Percentiles rank a stretch among this genome's conserved stretches.
Conservation (phyloP, 1,284 basidiomycete genomes). For the Apiotrichum sp. region DNA sequence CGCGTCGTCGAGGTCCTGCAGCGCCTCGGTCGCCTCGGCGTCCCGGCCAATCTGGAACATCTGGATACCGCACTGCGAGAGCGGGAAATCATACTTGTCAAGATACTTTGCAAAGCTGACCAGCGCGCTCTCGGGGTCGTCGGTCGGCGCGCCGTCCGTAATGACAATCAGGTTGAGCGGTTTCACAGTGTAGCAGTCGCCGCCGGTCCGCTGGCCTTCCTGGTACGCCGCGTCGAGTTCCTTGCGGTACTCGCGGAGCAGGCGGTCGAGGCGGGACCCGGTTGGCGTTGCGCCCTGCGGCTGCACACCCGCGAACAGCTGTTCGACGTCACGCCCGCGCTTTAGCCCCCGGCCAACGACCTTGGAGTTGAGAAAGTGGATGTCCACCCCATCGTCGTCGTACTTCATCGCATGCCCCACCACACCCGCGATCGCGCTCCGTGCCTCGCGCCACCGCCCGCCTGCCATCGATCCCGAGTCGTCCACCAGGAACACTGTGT, state of each 20-base stretch:
- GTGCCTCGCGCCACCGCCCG: conserved; percentile 33
- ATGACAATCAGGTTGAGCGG: conserved; percentile 41
- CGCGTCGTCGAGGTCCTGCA: conserved; percentile 42
- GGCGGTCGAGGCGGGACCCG: conserved; percentile 31
- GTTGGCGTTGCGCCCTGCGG: conserved; percentile 40
- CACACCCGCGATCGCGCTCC: conserved; percentile 34
- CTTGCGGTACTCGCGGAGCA: conserved; percentile 35
- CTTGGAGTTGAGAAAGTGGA: conserved; percentile 42
- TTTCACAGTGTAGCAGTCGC: conserved; percentile 20
- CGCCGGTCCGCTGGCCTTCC: not conserved
- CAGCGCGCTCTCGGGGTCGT: conserved; percentile 33
- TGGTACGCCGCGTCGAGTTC: conserved; percentile 25
- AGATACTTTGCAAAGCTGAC: conserved; percentile 31
- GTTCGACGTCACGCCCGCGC: conserved; percentile 33
- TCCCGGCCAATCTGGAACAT: conserved; percentile 45
- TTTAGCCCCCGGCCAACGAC: conserved; percentile 26
- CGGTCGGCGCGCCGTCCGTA: conserved; percentile 33
- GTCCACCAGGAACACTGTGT: conserved; percentile 42
- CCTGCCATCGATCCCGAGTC: conserved; percentile 39
- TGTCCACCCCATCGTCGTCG: conserved; percentile 40
- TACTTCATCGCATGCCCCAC: conserved; percentile 35
- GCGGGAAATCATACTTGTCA: conserved; percentile 39
- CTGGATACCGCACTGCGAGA: conserved; percentile 46
- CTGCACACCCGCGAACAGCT: conserved; percentile 34
- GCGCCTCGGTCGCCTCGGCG: conserved; percentile 22